Base-by-base conservation (phyloP, 164 flowering plant species). In the Vitis amurensis region DNA sequence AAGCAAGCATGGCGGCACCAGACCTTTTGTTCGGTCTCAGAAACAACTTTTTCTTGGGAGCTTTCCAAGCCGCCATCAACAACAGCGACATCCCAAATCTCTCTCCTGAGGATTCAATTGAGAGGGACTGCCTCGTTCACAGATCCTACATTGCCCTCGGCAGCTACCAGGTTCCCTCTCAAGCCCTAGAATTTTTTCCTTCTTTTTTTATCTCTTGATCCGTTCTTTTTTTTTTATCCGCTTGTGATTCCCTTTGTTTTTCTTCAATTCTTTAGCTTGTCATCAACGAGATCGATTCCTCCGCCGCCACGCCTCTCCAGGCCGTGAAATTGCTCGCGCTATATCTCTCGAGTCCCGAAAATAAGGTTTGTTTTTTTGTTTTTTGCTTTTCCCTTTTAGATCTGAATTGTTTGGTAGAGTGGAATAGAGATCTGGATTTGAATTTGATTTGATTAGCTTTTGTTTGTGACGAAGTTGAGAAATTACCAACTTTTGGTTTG, bases 101-200 rank as follows among this genome's bases (percentile, higher is more conserved):
- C 78, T 84, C 99, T n/a, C 76, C 82, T 0, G 98, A 95, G 23
- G 97, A 93, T 48, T 64, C 80, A 29, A 63, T 95, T 67, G 97
- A 95, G 78, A 77, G 96, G 9, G 99, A 95, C 76, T 84, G 76
- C 68, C 82, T 91, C 68, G 97, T 95, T 56, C 88, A 80, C 83
- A 82, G 97, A 77, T 95, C 98, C 73, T 91, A 93, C 92, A 91
- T 95, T 70, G 97, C 98, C 50, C 91, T 90, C 19, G 93, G 94
- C 47, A 87, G 90, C 76, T 86, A 84, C 68, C 88, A 89, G 27
- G 88, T 94, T 88, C 16, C 19, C 8, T 44, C 49, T 30, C 63
- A n/a, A 29, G 23, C 71, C 37, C 61, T 37, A 1, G 27, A 23
- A 23, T 48, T 65, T 10, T 61, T 7, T 37, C 11, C 37, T 23